Base-by-base conservation (phyloP, 148 eudicot species). In the Diospyros kaki region DNA sequence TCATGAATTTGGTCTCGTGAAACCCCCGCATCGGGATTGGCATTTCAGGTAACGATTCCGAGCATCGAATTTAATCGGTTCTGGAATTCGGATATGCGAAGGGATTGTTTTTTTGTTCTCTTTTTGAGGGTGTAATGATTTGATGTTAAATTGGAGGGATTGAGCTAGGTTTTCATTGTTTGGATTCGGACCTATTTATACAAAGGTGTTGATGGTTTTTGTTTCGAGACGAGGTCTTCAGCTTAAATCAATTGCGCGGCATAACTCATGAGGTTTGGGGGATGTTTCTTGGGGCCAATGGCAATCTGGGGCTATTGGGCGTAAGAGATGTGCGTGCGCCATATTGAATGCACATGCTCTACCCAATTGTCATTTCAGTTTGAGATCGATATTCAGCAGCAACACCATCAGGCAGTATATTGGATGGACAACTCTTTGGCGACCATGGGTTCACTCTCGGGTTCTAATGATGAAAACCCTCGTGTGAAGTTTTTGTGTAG, bases 401-500 rank as follows among this genome's bases (percentile, higher is more conserved):
- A 75, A 12, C 69, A 53, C 45, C 63, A 72, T 66, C 79, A 82
- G 75, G 71, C 71, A 64, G 73, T 38, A 77, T 66, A 76, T 66
- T 77, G 60, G 74, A 89, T 89, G 90, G 93, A 87, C 71, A 85
- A 77, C 83, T 81, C 87, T 76, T 61, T 70, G 10, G 38, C 59
- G 15, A 79, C 84, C 8, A 72, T 88, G 0, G 81, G 72, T 2
- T 76, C 86, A 1, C 77, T 48, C 48, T 81, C 66, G 45, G 82
- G 78, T 78, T 82, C 79, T 8, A 83, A 66, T 76, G 97, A 92
- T 4, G 95, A 90, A 41, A 79, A 40, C 40, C 81, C 81, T 18
- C 85, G 96, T 5, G 89, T 92, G 3, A 94, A 94, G 86, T 89
- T 94, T 69, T 74, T 92, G 69, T 94, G 98, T 81, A 94, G 98